phyloP scores from a whole-genome alignment of 2,329 filamentous ascomycete species.

The Cyclaneusma minus region DNA sequence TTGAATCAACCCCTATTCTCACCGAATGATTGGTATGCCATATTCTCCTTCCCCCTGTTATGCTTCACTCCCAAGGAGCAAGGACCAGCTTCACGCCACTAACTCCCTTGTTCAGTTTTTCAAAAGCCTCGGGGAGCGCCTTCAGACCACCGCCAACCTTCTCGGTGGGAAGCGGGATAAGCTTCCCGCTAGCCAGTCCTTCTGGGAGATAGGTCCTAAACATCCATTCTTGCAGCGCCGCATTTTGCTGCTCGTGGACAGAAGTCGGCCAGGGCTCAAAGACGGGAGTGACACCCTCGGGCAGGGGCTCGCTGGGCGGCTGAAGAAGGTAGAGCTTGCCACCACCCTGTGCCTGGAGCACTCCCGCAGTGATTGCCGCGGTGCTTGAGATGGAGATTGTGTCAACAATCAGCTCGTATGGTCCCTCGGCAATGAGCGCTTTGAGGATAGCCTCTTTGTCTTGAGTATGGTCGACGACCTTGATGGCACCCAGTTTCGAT shows the following conservation, averaged over 20 bases:
- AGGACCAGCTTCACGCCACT: conserved; percentile 19
- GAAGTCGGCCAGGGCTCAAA: conserved; percentile 12
- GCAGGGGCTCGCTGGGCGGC: conserved; percentile 9
- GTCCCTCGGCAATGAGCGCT: conserved; percentile 12
- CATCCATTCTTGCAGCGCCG: conserved; percentile 7
- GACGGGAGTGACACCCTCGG: conserved; percentile 11
- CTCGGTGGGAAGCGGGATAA: conserved; percentile 11
- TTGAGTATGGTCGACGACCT: conserved; percentile 15
- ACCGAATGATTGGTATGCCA: too few species aligned
- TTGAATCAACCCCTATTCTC: too few species aligned
- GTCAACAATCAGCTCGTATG: conserved; percentile 16
- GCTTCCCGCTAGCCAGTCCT: conserved; percentile 8
- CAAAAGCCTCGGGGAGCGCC: conserved; percentile 10
- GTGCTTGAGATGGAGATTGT: conserved; percentile 13
- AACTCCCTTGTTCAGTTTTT: conserved; percentile 14
- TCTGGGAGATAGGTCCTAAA: conserved; percentile 10
- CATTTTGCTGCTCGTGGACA: conserved; percentile 9
- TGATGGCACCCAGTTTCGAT: conserved; percentile 13
- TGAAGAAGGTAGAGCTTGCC: conserved; percentile 11
- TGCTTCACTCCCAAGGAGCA: too few species aligned
- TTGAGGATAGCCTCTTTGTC: conserved; percentile 7
- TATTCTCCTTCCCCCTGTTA: too few species aligned
- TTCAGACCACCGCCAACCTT: conserved; percentile 13
- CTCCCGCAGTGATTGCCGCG: conserved; percentile 11
- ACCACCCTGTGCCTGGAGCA: conserved; percentile 12